Base-by-base conservation (phyloP, 2,329 filamentous ascomycete genomes). In the Venturiaceae sp. region DNA sequence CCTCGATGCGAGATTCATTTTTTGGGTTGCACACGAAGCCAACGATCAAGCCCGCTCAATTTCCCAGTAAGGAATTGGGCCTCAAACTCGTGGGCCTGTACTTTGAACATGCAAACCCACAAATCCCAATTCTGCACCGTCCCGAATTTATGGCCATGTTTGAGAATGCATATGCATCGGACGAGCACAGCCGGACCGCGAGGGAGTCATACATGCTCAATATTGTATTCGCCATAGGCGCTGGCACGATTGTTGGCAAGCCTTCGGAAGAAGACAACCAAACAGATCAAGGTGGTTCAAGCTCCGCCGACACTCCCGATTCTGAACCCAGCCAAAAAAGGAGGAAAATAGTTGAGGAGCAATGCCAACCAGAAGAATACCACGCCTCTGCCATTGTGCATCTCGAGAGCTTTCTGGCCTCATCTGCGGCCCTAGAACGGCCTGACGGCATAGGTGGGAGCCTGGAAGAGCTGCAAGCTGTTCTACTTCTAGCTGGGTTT, bases 171-270 rank as follows among this genome's bases (percentile, higher is more conserved):
- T 96, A 96, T 71, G 79, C 82, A 4, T 81, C 83, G 0, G 83
- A 87, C 21, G 80, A 83, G 52, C 82, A 83, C 60, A 80, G 82
- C 57, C 81, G 87, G 28, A 88, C 87, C 1, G 83, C 90, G 4
- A 81, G 87, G 57, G 91, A 96, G 71, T 79, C 94, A n/a, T 97
- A 96, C 73, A 83, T 95, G 75, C 79, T 97, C 62, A 96, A 96
- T 72, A 96, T 97, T 73, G 92, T 97, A 26, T 97, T 95, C 74
- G 92, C 92, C 14, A 96, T 97, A 66, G 94, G 94, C 6, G 88
- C 89, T 19, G 92, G 91, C 19, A 95, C 96, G 65, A 95, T 96
- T 63, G 84, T 96, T 64, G 88, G 75, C 58, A 72, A 71, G 53
- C 21, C 59, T 5, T 72, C 73, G 7, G 71, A 74, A 52, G 64